Evolutionary conservation across 768 basidiomycete species (phyloP).

Genomic region (Lactarius tabidus): DNA sequence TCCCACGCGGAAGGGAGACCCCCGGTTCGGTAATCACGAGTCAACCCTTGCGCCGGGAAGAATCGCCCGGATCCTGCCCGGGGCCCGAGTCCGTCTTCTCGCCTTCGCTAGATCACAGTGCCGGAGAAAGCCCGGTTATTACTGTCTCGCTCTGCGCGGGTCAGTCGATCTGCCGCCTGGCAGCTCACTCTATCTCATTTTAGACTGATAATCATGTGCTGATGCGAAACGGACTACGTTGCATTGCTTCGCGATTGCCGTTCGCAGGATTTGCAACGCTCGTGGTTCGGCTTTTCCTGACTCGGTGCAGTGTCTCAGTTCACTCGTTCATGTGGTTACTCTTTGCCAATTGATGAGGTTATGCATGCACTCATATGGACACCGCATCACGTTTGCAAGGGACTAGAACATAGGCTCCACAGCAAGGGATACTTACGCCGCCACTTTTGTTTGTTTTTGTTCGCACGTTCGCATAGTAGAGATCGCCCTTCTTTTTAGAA

Average conservation of each 20-base stretch:
- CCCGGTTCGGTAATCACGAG: background rate
- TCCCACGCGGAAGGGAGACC: too few species aligned
- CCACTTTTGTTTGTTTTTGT: background rate
- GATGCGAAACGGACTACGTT: background rate
- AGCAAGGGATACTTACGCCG: background rate
- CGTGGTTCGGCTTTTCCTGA: background rate
- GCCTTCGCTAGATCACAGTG: background rate
- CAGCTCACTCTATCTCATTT: background rate
- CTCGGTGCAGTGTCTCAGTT: background rate
- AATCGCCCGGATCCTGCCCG: background rate
- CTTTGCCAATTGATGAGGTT: background rate
- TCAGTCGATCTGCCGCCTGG: too few species aligned
- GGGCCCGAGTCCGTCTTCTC: background rate
- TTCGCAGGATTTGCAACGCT: background rate
- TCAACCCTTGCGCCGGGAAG: background rate
- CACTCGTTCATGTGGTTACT: background rate
- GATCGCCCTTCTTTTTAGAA: conserved; percentile 1
- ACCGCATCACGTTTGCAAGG: background rate
- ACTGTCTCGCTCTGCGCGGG: background rate
- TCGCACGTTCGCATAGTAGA: background rate
- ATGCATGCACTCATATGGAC: background rate
- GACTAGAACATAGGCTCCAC: background rate
- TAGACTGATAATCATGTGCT: background rate
- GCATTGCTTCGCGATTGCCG: background rate
- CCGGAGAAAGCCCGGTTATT: background rate